A percentile compares a stretch with the other conserved stretches of the same genome.
Conservation (phyloP, 768 basidiomycete species). For the Hortiboletus flavorubellus region DNA sequence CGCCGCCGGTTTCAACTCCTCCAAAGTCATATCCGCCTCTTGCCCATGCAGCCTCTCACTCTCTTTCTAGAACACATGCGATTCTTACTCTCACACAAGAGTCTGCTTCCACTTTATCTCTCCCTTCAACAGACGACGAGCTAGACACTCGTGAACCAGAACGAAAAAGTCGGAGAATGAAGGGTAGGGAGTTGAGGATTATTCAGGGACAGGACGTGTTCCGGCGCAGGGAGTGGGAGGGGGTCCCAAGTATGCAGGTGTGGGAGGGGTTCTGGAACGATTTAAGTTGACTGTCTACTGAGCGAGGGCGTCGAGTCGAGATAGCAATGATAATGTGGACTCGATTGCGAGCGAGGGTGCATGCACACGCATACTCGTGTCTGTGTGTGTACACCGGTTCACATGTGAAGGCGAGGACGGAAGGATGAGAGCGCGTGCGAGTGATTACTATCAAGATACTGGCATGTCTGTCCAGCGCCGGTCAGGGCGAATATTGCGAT, state of each 20-base stretch:
- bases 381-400: too few species aligned
- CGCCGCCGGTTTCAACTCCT: conserved; percentile 2
- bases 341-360: too few species aligned
- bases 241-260: conserved; percentile 27
- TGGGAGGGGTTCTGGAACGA: conserved; percentile 37
- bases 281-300: not conserved
- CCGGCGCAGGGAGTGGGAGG: conserved; percentile 38
- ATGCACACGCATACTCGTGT: too few species aligned
- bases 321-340: too few species aligned
- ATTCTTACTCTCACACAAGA: conserved; percentile 62
- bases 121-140: conserved; percentile 79
- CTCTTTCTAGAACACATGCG: conserved; percentile 73
- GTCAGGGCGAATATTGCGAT: too few species aligned
- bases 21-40: conserved; percentile 14
- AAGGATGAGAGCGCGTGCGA: too few species aligned
- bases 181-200: conserved; percentile 79
- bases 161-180: conserved; percentile 70
- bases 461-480: too few species aligned
- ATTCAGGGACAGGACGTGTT: conserved; percentile 75
- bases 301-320: too few species aligned
- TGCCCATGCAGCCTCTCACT: conserved; percentile 53
- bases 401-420: too few species aligned
- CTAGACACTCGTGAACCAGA: conserved; percentile 59
- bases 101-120: conserved; percentile 39
- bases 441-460: too few species aligned